A percentile compares a stretch with the other conserved stretches of the same genome.
phyloP scores from a whole-genome alignment of 495 filamentous ascomycete species.

The Zalerion maritima region DNA sequence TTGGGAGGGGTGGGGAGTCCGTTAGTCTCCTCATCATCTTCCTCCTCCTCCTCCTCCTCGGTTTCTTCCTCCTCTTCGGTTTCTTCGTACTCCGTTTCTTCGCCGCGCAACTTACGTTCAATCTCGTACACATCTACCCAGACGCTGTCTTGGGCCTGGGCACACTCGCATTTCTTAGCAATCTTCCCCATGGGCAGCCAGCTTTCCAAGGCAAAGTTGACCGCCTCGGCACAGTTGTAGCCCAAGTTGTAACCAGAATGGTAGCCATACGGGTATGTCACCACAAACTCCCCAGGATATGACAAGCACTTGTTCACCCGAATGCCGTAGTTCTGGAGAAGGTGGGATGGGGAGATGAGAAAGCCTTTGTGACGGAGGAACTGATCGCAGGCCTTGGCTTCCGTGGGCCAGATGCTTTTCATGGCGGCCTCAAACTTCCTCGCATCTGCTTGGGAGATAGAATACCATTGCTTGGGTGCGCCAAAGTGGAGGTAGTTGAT shows the following conservation, averaged over 20 bases:
- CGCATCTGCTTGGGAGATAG: conserved; percentile 94
- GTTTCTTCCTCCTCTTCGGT: conserved; percentile 65
- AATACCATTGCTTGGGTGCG: conserved; percentile 98
- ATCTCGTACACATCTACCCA: conserved; percentile 96
- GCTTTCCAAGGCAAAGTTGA: conserved; percentile 91
- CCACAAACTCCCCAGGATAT: conserved; percentile 93
- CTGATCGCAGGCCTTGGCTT: conserved; percentile 93
- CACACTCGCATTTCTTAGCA: conserved; percentile 95
- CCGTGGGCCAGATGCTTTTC: conserved; percentile 87
- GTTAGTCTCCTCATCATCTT: conserved; percentile 28
- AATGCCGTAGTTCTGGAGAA: conserved; percentile 80
- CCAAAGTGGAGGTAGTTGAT: conserved; percentile 99
- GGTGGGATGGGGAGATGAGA: conserved; percentile 80
- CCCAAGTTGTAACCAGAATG: conserved; percentile 97
- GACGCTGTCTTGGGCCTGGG: conserved; percentile 73
- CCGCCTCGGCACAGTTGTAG: conserved; percentile 97
- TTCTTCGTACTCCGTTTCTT: conserved; percentile 82
- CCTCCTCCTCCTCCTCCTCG: conserved; percentile 50
- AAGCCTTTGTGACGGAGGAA: conserved; percentile 97
- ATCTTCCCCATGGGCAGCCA: conserved; percentile 93
- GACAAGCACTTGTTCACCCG: conserved; percentile 93
- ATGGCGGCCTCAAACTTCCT: conserved; percentile 86
- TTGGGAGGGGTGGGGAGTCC: conserved; percentile 64
- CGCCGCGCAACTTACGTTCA: conserved; percentile 82
- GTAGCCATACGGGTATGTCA: conserved; percentile 96